Conservation (phyloP, 2,329 filamentous ascomycete species). For the Pyrenochaeta sp. region DNA sequence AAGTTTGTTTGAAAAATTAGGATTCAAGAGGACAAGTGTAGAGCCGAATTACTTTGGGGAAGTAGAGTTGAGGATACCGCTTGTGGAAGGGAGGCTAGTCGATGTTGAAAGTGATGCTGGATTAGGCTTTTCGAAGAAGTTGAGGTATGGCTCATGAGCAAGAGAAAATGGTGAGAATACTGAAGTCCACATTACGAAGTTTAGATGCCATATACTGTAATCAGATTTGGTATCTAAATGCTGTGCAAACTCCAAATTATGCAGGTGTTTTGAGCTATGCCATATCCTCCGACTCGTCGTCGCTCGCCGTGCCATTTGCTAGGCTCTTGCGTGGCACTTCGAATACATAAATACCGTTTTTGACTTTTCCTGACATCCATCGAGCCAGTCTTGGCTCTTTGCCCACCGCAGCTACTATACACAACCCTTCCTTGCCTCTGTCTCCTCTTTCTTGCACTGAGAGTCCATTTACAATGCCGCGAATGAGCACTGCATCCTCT, state of each 20-base stretch:
- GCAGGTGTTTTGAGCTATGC: no score
- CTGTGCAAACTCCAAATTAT: no score
- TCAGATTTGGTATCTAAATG: no score
- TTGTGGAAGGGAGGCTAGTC: neutral
- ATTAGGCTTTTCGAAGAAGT: neutral
- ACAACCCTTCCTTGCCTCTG: constrained; percentile 75
- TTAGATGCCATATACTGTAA: no score
- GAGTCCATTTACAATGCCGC: constrained; percentile 88
- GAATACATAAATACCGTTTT: constrained; percentile 88
- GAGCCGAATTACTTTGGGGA: constrained; percentile 73
- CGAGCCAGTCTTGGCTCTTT: constrained; percentile 86
- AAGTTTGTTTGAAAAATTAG: constrained; percentile 66
- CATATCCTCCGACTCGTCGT: no score
- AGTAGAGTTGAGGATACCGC: constrained; percentile 56
- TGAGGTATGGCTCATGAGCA: neutral
- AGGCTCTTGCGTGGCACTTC: constrained; percentile 68
- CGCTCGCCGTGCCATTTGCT: constrained; percentile 20
- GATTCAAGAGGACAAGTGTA: constrained; percentile 61
- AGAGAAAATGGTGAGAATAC: no score
- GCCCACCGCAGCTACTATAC: constrained; percentile 84
- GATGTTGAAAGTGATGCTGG: neutral
- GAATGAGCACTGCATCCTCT: constrained; percentile 55
- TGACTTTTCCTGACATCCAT: constrained; percentile 75
- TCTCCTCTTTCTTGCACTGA: constrained; percentile 86
- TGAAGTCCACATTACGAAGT: no score